Evolutionary conservation across 352 stramenopile species (phyloP), one percentile per base, ranked within the genome.

Genomic region (Peronospora farinosa): DNA sequence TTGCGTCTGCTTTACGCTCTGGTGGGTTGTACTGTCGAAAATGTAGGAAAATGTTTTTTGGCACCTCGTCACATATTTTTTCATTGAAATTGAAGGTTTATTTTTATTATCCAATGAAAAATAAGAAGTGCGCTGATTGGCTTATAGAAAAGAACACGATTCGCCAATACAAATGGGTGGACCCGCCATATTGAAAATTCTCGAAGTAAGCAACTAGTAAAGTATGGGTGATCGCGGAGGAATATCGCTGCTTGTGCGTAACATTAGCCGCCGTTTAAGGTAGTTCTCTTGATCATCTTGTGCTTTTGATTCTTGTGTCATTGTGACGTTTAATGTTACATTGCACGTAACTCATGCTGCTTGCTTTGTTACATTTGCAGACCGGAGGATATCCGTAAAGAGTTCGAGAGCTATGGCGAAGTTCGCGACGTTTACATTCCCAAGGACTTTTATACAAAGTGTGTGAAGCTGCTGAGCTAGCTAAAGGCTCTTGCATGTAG

Each of bases 1-100:
- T 37, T 98, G 95, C 70, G 78, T 98, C 53, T 94, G 95, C 57
- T 98, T 99, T 54, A 98, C 91, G 30, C 75, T 99, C 10, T 98
- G 93, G 92, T 99, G 84, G 84, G 76, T 77, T 31, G 72, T 94
- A 47, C 63, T 94, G 38, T 88, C 74, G 27, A 75, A 76, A 53
- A 71, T 78, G 77, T 50, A 40, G 15, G 11, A 30, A 46, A 21
- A 10, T 9, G 4, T 19, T 6, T 23, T 21, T 19, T 38, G 44
- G 36, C 48, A 40, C n/a, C 42, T 51, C 41, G 40, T 60, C 40
- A 46, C 46, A 45, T 27, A 46, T 51, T 21, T 47, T 48, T 25
- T 54, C 23, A 5, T 12, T 32, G 28, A 32, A 50, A 50, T 58
- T 53, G 51, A 58, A 58, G 42, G n/a, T n/a, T n/a, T n/a, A 53